These are phyloP conservation scores for Galerina marginata DNA, from an alignment of 768 basidiomycete species.

Conservation along the genomic window DNA sequence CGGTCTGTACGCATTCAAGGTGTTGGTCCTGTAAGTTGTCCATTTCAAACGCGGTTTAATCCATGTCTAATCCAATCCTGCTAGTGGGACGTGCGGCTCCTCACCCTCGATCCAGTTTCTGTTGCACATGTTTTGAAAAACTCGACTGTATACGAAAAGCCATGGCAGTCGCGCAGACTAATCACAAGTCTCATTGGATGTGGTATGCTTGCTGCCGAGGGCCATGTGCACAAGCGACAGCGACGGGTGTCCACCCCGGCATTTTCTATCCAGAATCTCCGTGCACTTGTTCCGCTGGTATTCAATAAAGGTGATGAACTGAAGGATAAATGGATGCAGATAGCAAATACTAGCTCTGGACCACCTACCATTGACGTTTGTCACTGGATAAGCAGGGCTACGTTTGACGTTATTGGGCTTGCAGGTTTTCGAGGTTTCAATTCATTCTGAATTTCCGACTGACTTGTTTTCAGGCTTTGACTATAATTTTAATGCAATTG, in stretches of 20 bases:
- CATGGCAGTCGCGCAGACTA: constrained; percentile 75
- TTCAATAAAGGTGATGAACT: constrained; percentile 71
- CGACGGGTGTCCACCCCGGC: constrained; percentile 78
- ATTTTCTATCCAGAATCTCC: constrained; percentile 80
- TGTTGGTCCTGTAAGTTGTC: constrained; percentile 63
- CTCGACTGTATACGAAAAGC: constrained; percentile 79
- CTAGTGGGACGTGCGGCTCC: constrained; percentile 80
- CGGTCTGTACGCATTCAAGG: constrained; percentile 74
- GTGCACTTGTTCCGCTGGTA: constrained; percentile 71
- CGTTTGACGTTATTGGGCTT: constrained; percentile 91
- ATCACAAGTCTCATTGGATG: constrained; percentile 82
- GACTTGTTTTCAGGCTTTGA: constrained; percentile 66
- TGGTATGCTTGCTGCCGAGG: constrained; percentile 83
- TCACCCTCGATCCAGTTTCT: constrained; percentile 82
- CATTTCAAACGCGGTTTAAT: neutral
- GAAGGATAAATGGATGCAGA: constrained; percentile 61
- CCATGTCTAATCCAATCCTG: neutral
- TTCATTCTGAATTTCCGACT: neutral
- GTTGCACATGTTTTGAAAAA: constrained; percentile 78
- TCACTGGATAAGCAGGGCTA: constrained; percentile 81
- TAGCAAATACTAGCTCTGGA: constrained; percentile 37
- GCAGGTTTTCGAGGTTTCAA: constrained; percentile 56
- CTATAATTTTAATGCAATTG: constrained; percentile 85
- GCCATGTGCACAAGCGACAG: constrained; percentile 79
- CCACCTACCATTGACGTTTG: constrained; percentile 66